Evolutionary conservation across 148 eudicot genomes (phyloP), one percentile per base, ranked within the genome.

Genomic region (Beta vulgaris): DNA sequence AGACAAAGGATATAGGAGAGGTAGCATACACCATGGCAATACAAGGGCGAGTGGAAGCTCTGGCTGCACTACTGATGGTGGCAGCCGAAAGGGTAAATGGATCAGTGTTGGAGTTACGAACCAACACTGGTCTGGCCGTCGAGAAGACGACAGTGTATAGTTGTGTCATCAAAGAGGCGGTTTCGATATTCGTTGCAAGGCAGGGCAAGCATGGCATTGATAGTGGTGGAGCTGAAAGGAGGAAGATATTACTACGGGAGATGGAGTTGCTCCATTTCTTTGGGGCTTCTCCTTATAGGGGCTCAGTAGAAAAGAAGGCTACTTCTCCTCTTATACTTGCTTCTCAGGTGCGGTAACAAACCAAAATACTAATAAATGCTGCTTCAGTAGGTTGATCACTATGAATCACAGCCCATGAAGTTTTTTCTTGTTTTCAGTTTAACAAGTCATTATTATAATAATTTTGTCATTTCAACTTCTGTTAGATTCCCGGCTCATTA

Each of bases 251-350:
- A 43, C 76, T 82, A 42, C 59, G 78, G 71, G 82, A 78, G 42
- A 82, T 82, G 60, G 85, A 82, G 85, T 68, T 82, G 62, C 79
- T 82, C 15, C 79, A 78, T 23, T 82, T 82, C 70, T 82, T 82
- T 48, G 85, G 82, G 29, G 85, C 79, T 82, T 74, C 78, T 40
- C 73, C 74, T 64, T 51, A 51, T 36, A 36, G 21, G 14, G 23
- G 75, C 31, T 54, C 29, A 35, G 49, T 44, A 36, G 76, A 76
- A 15, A 82, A 78, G 73, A 82, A 78, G 78, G 63, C 32, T 43
- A 58, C 75, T 19, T 65, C 82, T 39, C 82, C 82, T 23, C 76
- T 82, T 7, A 74, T 82, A 59, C 54, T 78, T 58, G 85, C 79
- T 78, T 78, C 76, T 21, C 75, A 82, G 85, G 85, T n/a, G n/a